Evolutionary conservation across 805 yeast species (phyloP), one percentile per base, ranked within the genome.

Genomic region (Ogataea ramenticola): DNA sequence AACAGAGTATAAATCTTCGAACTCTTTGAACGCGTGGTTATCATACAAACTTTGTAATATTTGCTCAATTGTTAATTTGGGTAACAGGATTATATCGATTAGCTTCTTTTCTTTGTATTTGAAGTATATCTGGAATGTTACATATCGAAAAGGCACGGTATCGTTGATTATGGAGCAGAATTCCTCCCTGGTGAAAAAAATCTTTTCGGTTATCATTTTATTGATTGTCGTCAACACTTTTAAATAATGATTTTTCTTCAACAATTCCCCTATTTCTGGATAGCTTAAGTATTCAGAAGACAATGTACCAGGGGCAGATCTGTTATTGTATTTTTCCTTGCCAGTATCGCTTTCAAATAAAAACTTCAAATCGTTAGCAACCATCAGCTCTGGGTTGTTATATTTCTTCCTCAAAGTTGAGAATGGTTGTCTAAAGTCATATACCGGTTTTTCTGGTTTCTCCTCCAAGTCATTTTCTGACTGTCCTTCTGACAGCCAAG

Each of bases 21-120:
- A 58, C 22, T 57, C 44, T 31, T 42, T 42, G 38, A 42, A 57
- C 43, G 58, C 60, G 40, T 49, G 46, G 47, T 49, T 44, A 27
- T 44, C 34, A 40, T 41, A 51, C 5, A 29, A 29, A 29, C 32
- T 29, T 14, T 29, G 19, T 16, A 32, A 17, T 6, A 32, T 32
- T 11, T 32, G 21, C n/a, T 32, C 35, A 3, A 32, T 34, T 6
- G 26, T 34, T 20, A 7, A 8, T 15, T 24, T 15, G 4, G 27
- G 17, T 22, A 19, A 36, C 3, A 21, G 7, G 6, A 3, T 8
- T 22, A 22, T 14, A 24, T 36, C 38, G 26, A 26, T 10, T 11
- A 22, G 4, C 15, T 15, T n/a, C 6, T 15, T 3, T 15, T 22
- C n/a, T 22, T 22, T n/a, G 22, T 22, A 36, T 6, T 11, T 12